phyloP scores from a whole-genome alignment of 176 grass and related monocot genomes.

The Sorghum bicolor region Sorghum_bicolor_NCBIv3 NC_012872.2:65770001-65770500 shows the following conservation, averaged over 20 bases:
- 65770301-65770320: not conserved
- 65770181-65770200: constrained; percentile 32
- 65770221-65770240: constrained; percentile 36
- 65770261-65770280: constrained; percentile 92
- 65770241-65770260: constrained; percentile 84
- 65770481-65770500: not conserved
- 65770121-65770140: constrained; percentile 62
- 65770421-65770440: not conserved
- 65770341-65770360: not conserved
- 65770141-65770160: constrained; percentile 47
- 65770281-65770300: constrained; percentile 39
- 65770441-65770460: not conserved
- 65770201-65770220: constrained; percentile 37
- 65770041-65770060: constrained; percentile 77
- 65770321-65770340: not conserved
- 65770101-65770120: constrained; percentile 62
- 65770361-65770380: not conserved
- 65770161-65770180: constrained; percentile 18
- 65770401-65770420: not conserved
- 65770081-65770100: constrained; percentile 29
- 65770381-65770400: not conserved
- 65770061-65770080: constrained; percentile 59
- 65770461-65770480: constrained; percentile 1
- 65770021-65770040: constrained; percentile 68
- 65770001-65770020: constrained; percentile 46